Conservation (phyloP, 345 rosid genomes). For the Microthlaspi erraticum region DNA sequence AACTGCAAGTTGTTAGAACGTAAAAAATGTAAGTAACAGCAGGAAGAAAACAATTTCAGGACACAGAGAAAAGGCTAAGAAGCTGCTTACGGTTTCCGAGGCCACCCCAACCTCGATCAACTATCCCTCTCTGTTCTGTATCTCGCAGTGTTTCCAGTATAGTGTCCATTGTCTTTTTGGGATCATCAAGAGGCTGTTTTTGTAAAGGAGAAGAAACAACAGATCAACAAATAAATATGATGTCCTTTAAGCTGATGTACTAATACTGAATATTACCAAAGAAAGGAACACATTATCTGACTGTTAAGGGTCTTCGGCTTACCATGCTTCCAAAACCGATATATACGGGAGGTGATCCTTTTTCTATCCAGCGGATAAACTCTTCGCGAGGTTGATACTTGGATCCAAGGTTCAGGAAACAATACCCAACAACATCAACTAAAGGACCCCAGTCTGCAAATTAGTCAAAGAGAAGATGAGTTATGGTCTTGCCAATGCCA, state of each 20-base stretch:
- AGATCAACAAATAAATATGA: background rate
- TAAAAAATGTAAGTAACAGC: background rate
- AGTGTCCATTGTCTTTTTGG: conserved; percentile 69
- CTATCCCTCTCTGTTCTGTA: conserved; percentile 90
- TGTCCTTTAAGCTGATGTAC: conserved; percentile 1
- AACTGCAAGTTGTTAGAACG: conserved; percentile 53
- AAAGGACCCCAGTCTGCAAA: conserved; percentile 91
- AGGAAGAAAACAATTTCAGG: background rate
- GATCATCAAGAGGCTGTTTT: conserved; percentile 93
- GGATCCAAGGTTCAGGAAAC: conserved; percentile 85
- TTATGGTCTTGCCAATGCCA: conserved; percentile 10
- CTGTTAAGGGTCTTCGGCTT: conserved; percentile 37
- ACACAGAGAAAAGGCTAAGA: conserved; percentile 16
- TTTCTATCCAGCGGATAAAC: conserved; percentile 73
- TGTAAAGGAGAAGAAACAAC: conserved; percentile 23
- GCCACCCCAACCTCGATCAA: conserved; percentile 96
- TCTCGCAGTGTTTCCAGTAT: conserved; percentile 84
- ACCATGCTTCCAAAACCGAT: conserved; percentile 99
- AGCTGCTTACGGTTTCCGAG: conserved; percentile 77
- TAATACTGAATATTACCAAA: conserved; percentile 3
- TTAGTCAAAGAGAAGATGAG: background rate
- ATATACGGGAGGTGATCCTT: conserved; percentile 82
- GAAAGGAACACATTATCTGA: background rate
- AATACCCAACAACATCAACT: conserved; percentile 97
- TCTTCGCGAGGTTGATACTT: conserved; percentile 77